Evolutionary conservation across 192 early-diverging fungal species (phyloP), one percentile per base, ranked within the genome.

Genomic region (Entomortierella beljakovae): DNA sequence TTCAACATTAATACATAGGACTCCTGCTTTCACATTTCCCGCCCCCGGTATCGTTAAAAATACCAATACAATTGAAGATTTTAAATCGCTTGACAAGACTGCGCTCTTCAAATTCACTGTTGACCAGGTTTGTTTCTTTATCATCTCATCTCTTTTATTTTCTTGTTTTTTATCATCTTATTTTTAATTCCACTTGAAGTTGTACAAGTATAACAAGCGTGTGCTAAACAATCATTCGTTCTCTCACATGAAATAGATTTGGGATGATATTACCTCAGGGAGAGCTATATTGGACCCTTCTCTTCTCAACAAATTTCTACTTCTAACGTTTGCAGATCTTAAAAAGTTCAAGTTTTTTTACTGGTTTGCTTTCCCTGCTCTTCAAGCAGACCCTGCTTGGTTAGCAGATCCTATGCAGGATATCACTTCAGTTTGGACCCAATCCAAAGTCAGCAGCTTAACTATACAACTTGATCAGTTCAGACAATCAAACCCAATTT

Each of bases 341-440:
- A 99, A 99, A 74, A 94, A 94, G 77, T 98, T 94, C 87, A 91
- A 88, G 68, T 99, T 94, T 74, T 94, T 92, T 75, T 97, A 96
- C 76, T 97, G 95, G 96, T 96, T 96, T 66, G 93, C 89, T 6
- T 98, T 98, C 74, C 98, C 98, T 1, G 96, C 95, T 0, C 75
- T 98, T 16, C 76, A 91, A 28, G 87, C 93, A 0, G 83, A 91
- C 16, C 87, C 84, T 13, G 87, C 94, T 9, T 88, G 80, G 64
- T 68, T 84, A 7, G 46, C 88, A 3, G 80, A 50, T 40, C 71
- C 85, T 13, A 64, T 77, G 29, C 57, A 70, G 68, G 84, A 49
- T 57, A 59, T 85, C 26, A 50, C 34, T 4, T 31, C 53, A 6
- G 55, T 48, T 23, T 82, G 67, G 68, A 61, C 71, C 8, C 31